phyloP scores from a whole-genome alignment of 768 basidiomycete species.

The Trametopsis cervina region DNA sequence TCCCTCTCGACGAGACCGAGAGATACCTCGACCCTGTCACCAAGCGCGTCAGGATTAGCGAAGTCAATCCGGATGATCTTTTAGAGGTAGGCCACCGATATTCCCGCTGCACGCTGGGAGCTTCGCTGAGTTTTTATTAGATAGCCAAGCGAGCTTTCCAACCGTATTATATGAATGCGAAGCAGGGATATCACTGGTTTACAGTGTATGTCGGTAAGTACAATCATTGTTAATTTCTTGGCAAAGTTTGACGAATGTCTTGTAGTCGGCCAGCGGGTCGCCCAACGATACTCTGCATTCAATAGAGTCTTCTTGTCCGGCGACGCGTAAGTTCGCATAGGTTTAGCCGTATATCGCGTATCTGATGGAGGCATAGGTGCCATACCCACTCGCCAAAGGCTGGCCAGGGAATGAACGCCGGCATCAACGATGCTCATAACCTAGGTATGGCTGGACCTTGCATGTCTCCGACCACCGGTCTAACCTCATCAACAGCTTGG shows the following conservation, averaged over 20 bases:
- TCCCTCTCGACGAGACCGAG: conserved; percentile 38
- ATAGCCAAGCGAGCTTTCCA: conserved; percentile 33
- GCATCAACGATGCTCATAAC: conserved; percentile 49
- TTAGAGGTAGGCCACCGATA: conserved; percentile 25
- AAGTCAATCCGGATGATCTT: conserved; percentile 32
- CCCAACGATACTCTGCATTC: conserved; percentile 37
- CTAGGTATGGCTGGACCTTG: conserved; percentile 24
- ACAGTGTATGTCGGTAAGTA: conserved; percentile 41
- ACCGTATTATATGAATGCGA: conserved; percentile 30
- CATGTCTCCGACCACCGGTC: neutral
- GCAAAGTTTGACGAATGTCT: neutral
- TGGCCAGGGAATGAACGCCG: conserved; percentile 46
- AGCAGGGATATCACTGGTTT: conserved; percentile 37
- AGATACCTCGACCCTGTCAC: conserved; percentile 26
- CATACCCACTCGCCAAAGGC: conserved; percentile 40
- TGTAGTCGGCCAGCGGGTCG: conserved; percentile 49
- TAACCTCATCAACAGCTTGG: conserved; percentile 31
- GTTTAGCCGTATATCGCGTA: neutral
- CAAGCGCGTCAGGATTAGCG: conserved; percentile 34
- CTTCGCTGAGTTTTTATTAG: neutral
- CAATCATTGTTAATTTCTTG: neutral
- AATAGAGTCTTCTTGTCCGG: conserved; percentile 52
- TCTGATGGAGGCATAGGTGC: conserved; percentile 18
- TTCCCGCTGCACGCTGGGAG: no score
- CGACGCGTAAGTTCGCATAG: conserved; percentile 27